Evolutionary conservation across 345 rosid genomes (phyloP), one percentile per base, ranked within the genome.

Genomic region (Heritiera littoralis): DNA sequence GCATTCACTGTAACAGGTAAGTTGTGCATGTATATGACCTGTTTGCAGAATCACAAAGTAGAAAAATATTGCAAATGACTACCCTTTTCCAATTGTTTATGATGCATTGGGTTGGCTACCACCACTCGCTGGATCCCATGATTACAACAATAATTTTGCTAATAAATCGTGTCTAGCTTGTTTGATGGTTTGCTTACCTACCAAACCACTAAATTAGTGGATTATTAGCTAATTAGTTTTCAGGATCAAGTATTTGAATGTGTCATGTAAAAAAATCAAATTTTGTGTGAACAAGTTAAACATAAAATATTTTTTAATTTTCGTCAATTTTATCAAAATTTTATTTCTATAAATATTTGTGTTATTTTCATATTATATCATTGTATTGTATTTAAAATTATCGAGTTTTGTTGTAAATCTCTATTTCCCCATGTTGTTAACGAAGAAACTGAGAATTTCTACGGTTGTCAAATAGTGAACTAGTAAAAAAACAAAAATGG

Each of bases 101-200:
- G 75, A 71, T 71, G 60, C n/a, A 51, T 7, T 30, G 7, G 13
- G 23, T 30, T 32, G 75, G 41, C 45, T 51, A 71, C 28, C 45
- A 32, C 60, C 60, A 51, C 59, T 49, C 8, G 52, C 61, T 32
- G 7, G 8, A 32, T 72, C 23, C 61, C 75, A 9, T 17, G 17
- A 7, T 12, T 9, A 71, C 75, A 48, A 48, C 6, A 41, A 41
- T 41, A 41, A 41, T 41, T 41, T 41, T 41, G 43, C 43, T 41
- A 41, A 30, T 49, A 28, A 30, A 6, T 32, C 9, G 1, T 23
- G 58, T 70, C 18, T 23, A 23, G 28, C 28, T 48, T 70, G 58
- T 48, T 48, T 23, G 74, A 70, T 48, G 74, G 12, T 41, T 2
- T 46, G 41, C 41, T 70, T 70, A 70, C 74, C 74, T 70, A 70